Percentiles rank a stretch among this genome's conserved stretches.
These are phyloP conservation scores for Spathaspora sp. DNA, from an alignment of 805 yeast species.

Conservation along the genomic window DNA sequence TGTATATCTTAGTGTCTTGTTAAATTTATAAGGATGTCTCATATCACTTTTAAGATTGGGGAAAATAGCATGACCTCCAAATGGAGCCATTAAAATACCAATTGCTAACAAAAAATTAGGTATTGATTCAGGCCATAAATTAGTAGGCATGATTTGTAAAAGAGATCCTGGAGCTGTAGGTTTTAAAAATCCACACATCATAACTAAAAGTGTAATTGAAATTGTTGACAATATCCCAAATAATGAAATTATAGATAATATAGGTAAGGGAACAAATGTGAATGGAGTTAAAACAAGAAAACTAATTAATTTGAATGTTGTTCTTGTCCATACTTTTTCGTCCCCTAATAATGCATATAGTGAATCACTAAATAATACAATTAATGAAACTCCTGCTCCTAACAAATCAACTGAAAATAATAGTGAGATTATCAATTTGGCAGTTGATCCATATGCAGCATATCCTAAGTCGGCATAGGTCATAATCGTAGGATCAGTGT, in stretches of 20 bases:
- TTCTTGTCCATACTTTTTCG: constrained; percentile 34
- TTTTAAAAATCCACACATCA: constrained; percentile 61
- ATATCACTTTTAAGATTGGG: constrained; percentile 75
- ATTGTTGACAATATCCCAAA: constrained; percentile 56
- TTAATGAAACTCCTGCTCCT: constrained; percentile 78
- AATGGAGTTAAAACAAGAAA: constrained; percentile 76
- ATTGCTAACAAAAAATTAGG: constrained; percentile 54
- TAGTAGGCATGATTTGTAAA: constrained; percentile 57
- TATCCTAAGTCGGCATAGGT: constrained; percentile 88
- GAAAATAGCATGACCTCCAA: constrained; percentile 83
- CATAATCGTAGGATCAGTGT: constrained; percentile 73
- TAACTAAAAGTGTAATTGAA: constrained; percentile 44
- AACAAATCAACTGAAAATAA: constrained; percentile 73
- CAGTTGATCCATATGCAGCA: constrained; percentile 77
- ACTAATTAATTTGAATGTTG: constrained; percentile 61
- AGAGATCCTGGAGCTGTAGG: constrained; percentile 71
- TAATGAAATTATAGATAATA: constrained; percentile 55
- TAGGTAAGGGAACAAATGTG: constrained; percentile 71
- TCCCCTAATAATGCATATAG: constrained; percentile 57
- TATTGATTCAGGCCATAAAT: constrained; percentile 56
- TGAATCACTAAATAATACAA: constrained; percentile 83
- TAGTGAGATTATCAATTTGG: constrained; percentile 68
- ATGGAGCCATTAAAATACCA: constrained; percentile 72
- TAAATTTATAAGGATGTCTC: constrained; percentile 63
- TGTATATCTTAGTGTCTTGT: constrained; percentile 50